Conservation (phyloP, 1,284 basidiomycete species). For the Ceratobasidium sp. region DNA sequence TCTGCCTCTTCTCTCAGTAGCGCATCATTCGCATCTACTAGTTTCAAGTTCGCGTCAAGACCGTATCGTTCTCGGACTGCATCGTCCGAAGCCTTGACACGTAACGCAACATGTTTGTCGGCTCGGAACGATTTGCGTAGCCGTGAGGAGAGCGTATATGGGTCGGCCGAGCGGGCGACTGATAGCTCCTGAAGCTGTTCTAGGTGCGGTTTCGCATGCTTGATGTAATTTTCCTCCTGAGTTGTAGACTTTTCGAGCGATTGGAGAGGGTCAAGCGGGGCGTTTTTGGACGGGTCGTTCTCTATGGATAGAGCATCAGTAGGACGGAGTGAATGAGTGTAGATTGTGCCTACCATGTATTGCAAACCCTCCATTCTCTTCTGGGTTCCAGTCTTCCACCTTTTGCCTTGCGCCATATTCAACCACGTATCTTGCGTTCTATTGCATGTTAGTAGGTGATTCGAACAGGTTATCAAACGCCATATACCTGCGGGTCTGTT, state of each 20-base stretch:
- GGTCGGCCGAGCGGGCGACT: slow-evolving; percentile 81
- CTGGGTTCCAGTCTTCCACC: slow-evolving; percentile 95
- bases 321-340: slow-evolving; percentile 13
- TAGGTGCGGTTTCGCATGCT: slow-evolving; percentile 78
- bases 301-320: slow-evolving; percentile 58
- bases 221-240: slow-evolving; percentile 75
- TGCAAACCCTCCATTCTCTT: slow-evolving; percentile 93
- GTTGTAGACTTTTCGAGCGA: slow-evolving; percentile 87
- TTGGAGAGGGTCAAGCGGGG: slow-evolving; percentile 80
- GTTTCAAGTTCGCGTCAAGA: slow-evolving; percentile 68
- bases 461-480: background rate
- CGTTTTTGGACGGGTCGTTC: slow-evolving; percentile 70
- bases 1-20: slow-evolving; percentile 66
- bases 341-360: slow-evolving; percentile 70
- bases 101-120: slow-evolving; percentile 81
- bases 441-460: slow-evolving; percentile 9
- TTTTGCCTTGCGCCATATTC: slow-evolving; percentile 89
- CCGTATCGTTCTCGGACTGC: slow-evolving; percentile 76
- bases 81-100: slow-evolving; percentile 73
- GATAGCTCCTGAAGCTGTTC: slow-evolving; percentile 79
- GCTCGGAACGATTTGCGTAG: slow-evolving; percentile 84
- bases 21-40: slow-evolving; percentile 67
- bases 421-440: slow-evolving; percentile 97
- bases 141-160: slow-evolving; percentile 79
- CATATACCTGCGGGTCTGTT: slow-evolving; percentile 90